These are phyloP conservation scores for Cercophora scortea DNA, from an alignment of 495 filamentous ascomycete species.

Conservation along the genomic window DNA sequence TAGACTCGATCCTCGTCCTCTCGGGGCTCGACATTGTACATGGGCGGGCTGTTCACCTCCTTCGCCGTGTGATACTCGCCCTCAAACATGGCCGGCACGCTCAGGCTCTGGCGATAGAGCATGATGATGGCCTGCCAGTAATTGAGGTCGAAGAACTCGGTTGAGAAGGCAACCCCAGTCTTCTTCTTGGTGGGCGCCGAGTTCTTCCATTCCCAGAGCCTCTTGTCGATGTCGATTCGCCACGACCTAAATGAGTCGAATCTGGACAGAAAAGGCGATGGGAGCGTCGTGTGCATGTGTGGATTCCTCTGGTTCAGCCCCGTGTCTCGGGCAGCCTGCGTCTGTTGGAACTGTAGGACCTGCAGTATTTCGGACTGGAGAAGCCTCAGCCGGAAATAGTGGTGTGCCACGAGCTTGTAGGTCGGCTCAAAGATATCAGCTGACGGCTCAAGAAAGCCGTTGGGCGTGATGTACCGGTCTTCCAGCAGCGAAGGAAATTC, in stretches of 20 bases:
- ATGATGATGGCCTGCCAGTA: constrained; percentile 98
- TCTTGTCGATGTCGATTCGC: constrained; percentile 78
- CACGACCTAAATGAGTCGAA: constrained; percentile 84
- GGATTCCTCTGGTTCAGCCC: constrained; percentile 55
- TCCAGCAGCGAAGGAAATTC: constrained; percentile 85
- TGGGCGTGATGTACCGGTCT: constrained; percentile 80
- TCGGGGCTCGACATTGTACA: constrained; percentile 45
- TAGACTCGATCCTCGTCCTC: constrained; percentile 90
- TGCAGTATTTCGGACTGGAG: constrained; percentile 94
- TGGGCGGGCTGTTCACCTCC: constrained; percentile 40
- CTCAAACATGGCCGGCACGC: constrained; percentile 76
- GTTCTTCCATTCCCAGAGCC: constrained; percentile 81
- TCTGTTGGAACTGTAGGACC: constrained; percentile 84
- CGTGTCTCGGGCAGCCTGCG: constrained; percentile 49
- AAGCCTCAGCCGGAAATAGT: constrained; percentile 87
- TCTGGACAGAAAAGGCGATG: constrained; percentile 75
- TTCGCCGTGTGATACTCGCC: constrained; percentile 65
- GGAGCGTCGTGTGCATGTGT: constrained; percentile 69
- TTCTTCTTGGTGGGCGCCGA: constrained; percentile 67
- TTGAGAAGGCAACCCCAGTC: constrained; percentile 78
- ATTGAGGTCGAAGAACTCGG: constrained; percentile 84
- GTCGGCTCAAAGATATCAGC: constrained; percentile 47
- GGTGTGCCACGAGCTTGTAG: constrained; percentile 83
- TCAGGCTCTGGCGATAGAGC: constrained; percentile 87
- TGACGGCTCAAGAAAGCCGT: constrained; percentile 54